Evolutionary conservation across 2,329 filamentous ascomycete genomes (phyloP), one percentile per base, ranked within the genome.

Genomic region (Clarireedia monteithiana): DNA sequence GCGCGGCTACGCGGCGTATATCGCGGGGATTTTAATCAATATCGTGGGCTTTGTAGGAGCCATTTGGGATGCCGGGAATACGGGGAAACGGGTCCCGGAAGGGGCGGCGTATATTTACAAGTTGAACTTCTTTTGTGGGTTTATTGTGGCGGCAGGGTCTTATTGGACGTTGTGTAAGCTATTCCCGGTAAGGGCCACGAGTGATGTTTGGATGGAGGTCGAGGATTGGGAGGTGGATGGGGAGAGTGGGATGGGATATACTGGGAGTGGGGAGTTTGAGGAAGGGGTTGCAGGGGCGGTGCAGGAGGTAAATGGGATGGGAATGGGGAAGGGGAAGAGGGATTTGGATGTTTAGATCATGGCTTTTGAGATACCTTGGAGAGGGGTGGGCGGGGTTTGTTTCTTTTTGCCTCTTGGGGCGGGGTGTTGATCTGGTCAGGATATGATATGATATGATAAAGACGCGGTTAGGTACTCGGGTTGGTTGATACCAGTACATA

Each of bases 31-130:
- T 59, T 69, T 94, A 5, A 86, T 95, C 75, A 96, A 96, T 64
- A 88, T 96, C 4, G 89, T 96, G 4, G 91, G 91, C 0, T 96
- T 96, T 62, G 90, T 84, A 0, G 91, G 89, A 2, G 90, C 88
- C 0, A 80, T 96, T 26, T 30, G 27, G 27, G 27, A 30, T 4
- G 27, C 27, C 6, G 27, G 27, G 7, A 30, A 7, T 2, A 30
- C 27, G 27, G 89, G 89, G 0, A 67, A 73, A 69, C 66, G 17
- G 61, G 89, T 96, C 0, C 91, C 92, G 0, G 75, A 81, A 5
- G 91, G 86, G 1, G 91, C 92, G 2, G 83, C 80, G 0, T 95
- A 95, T 67, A 83, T 96, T 58, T 96, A 95, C 75, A 88, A 91
- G 62, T 67, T 96, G 64, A 96, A 96, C 71, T 96, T 91, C 75